These are phyloP conservation scores for Endotrypanum monterogeii DNA, from an alignment of 208 protist species.

Conservation along the genomic window DNA sequence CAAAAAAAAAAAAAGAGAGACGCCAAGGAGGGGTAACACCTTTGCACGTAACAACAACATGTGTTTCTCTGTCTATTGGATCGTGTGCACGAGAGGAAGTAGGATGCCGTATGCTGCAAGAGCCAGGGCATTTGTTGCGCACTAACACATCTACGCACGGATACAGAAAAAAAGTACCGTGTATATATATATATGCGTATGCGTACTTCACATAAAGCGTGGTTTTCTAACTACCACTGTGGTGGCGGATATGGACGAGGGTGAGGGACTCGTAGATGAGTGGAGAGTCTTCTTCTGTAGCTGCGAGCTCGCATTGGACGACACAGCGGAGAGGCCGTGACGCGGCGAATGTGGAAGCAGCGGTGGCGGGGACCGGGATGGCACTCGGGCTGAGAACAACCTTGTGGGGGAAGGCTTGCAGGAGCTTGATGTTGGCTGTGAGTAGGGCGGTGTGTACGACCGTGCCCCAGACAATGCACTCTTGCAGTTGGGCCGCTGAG, in stretches of 20 bases:
- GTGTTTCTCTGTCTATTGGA: too few relatives aligned
- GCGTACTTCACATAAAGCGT: background rate
- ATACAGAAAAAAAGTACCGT: too few relatives aligned
- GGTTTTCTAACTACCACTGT: background rate
- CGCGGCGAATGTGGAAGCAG: background rate
- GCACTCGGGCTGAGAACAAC: background rate
- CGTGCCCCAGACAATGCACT: background rate
- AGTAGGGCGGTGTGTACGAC: slow-evolving; percentile 2
- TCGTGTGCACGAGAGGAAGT: too few relatives aligned
- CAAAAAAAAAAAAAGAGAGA: background rate
- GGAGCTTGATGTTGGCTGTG: background rate
- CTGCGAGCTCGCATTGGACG: background rate
- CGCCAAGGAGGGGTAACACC: background rate
- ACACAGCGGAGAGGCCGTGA: slow-evolving; percentile 4
- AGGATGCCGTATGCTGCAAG: too few relatives aligned
- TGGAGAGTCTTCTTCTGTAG: background rate
- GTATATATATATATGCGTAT: too few relatives aligned
- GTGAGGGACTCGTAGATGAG: slow-evolving; percentile 5
- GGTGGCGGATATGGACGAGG: slow-evolving; percentile 1
- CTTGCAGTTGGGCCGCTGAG: background rate
- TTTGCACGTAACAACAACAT: too few relatives aligned
- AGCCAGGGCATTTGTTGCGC: background rate
- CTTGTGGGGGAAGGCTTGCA: background rate
- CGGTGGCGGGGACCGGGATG: slow-evolving; percentile 9
- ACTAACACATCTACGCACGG: background rate